These are phyloP conservation scores for Benincasa hispida DNA, from an alignment of 306 rosid species.

Conservation along the genomic window DNA sequence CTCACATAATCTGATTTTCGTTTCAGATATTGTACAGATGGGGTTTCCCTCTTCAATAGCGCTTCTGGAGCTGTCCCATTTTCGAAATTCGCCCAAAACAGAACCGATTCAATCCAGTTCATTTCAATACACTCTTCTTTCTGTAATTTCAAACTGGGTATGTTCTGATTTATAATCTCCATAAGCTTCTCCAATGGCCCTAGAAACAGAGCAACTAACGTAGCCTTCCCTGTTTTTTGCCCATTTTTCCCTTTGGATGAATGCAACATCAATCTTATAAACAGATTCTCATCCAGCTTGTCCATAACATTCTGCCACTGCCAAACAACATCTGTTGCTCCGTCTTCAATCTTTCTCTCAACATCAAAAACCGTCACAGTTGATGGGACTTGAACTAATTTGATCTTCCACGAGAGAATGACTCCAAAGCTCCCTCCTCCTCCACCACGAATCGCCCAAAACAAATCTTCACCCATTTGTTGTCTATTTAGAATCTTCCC, in stretches of 20 bases:
- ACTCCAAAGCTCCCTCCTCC: conserved; percentile 32
- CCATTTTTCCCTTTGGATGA: not conserved
- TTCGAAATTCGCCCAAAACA: conserved; percentile 7
- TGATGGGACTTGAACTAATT: conserved; percentile 9
- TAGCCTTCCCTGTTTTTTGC: not conserved
- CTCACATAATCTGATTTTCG: conserved; percentile 20
- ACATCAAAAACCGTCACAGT: conserved; percentile 16
- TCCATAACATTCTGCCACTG: conserved; percentile 14
- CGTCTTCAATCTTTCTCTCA: not conserved
- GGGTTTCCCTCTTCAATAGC: not conserved
- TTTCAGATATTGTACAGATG: not conserved
- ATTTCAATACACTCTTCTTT: conserved; percentile 16
- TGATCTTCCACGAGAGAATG: conserved; percentile 20
- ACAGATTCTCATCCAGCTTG: conserved; percentile 14
- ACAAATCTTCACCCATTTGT: conserved; percentile 28
- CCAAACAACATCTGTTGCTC: not conserved
- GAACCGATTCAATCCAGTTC: conserved; percentile 18
- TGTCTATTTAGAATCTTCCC: conserved; percentile 18
- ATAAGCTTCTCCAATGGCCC: conserved; percentile 9
- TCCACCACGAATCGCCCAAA: conserved; percentile 37
- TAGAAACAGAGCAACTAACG: conserved; percentile 11
- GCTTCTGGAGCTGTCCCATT: conserved; percentile 6
- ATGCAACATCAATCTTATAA: not conserved
- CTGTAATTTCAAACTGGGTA: conserved; percentile 17
- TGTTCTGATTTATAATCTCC: not conserved